Conservation (phyloP, 306 rosid genomes). For the Malus sylvestris region DNA sequence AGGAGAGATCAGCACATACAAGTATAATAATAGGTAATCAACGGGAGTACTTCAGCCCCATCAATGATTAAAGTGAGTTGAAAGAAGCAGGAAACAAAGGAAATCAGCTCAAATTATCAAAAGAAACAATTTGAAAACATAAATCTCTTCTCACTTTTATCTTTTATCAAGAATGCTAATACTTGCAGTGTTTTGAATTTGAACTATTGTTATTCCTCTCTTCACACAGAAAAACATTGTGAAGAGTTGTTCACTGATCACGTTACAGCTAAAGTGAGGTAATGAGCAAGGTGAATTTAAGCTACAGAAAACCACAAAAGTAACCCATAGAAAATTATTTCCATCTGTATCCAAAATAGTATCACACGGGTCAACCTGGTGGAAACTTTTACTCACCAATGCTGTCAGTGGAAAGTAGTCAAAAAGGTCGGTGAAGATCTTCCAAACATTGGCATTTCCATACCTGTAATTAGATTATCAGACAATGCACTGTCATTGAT, state of each 20-base stretch:
- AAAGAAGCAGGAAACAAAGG: not conserved
- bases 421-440: conserved; percentile 94
- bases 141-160: conserved; percentile 1
- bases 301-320: not conserved
- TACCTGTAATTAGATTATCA: conserved; percentile 52
- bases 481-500: conserved; percentile 9
- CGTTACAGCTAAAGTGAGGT: not conserved
- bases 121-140: not conserved
- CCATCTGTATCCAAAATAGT: not conserved
- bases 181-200: not conserved
- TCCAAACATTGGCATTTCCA: conserved; percentile 97
- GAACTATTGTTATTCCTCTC: not conserved
- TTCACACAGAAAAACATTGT: not conserved
- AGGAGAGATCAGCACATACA: conserved; percentile 8
- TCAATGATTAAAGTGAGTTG: not conserved
- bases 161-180: not conserved
- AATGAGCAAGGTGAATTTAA: not conserved
- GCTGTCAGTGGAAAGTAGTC: conserved; percentile 98
- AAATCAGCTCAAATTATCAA: not conserved
- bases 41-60: not conserved
- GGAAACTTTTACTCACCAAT: conserved; percentile 59
- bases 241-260: not conserved
- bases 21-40: conserved; percentile 9
- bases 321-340: not conserved
- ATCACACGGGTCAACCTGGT: not conserved